phyloP scores from a whole-genome alignment of 257 asterid genomes.

The Forsythia viridissima region DNA sequence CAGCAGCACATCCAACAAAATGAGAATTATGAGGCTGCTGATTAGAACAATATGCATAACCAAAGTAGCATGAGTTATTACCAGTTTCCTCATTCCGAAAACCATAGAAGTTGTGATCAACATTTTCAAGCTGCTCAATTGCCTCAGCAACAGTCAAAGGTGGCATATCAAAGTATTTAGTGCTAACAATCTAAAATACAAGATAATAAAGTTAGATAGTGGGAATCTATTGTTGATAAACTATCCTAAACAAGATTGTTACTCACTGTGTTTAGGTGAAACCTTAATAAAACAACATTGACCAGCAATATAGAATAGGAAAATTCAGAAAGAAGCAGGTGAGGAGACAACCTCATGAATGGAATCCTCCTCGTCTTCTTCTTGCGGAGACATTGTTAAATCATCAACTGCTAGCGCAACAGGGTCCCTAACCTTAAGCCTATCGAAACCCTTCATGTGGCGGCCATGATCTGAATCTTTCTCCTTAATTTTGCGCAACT shows the following conservation, averaged over 20 bases:
- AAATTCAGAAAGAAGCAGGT: neutral
- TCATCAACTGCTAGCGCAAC: slow-evolving; percentile 42
- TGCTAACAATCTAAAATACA: slow-evolving; percentile 70
- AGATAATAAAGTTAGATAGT: neutral
- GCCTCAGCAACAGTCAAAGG: slow-evolving; percentile 84
- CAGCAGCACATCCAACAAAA: slow-evolving; percentile 5
- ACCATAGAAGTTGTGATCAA: slow-evolving; percentile 90
- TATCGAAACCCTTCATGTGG: slow-evolving; percentile 84
- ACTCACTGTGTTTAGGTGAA: neutral
- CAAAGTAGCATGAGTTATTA: slow-evolving; percentile 11
- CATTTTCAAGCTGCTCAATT: slow-evolving; percentile 82
- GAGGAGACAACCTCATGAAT: slow-evolving; percentile 56
- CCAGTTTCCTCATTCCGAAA: slow-evolving; percentile 92
- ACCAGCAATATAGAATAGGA: neutral
- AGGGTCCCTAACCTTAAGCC: slow-evolving; percentile 48
- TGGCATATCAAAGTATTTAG: slow-evolving; percentile 93
- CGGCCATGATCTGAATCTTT: slow-evolving; percentile 91
- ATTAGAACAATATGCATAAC: neutral
- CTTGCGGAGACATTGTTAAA: slow-evolving; percentile 27
- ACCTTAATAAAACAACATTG: neutral
- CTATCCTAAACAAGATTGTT: neutral
- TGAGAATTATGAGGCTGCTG: neutral
- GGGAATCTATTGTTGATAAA: neutral
- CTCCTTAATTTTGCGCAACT: slow-evolving; percentile 94
- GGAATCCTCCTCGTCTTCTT: slow-evolving; percentile 33